These are phyloP conservation scores for Eremothecium cymbalariae DNA, from an alignment of 1,139 yeast genomes.

Conservation along the genomic window DNA sequence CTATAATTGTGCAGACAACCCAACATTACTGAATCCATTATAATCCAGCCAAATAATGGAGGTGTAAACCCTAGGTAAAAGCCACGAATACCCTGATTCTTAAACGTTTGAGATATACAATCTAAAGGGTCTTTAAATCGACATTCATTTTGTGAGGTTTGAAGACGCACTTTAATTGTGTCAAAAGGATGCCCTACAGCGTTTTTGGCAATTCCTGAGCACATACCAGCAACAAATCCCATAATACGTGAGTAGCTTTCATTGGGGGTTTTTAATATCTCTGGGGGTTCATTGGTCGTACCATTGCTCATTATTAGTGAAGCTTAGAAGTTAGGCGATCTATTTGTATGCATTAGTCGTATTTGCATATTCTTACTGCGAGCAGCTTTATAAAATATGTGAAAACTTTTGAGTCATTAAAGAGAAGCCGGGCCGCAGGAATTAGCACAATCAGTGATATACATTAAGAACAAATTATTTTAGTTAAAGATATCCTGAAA, in stretches of 20 bases:
- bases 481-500: too few relatives aligned
- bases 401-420: too few relatives aligned
- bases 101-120: conserved; percentile 63
- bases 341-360: too few relatives aligned
- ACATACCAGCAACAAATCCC: conserved; percentile 83
- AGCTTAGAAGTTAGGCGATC: too few relatives aligned
- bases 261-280: conserved; percentile 8
- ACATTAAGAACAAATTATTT: too few relatives aligned
- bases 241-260: conserved; percentile 31
- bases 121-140: conserved; percentile 76
- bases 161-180: conserved; percentile 79
- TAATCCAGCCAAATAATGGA: conserved; percentile 86
- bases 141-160: conserved; percentile 58
- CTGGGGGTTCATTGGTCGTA: too few relatives aligned
- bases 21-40: conserved; percentile 84
- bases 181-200: conserved; percentile 93
- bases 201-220: conserved; percentile 78
- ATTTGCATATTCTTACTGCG: too few relatives aligned
- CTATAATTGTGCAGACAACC: conserved; percentile 79
- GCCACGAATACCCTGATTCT: conserved; percentile 67
- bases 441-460: too few relatives aligned
- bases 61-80: conserved; percentile 88
- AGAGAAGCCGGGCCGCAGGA: too few relatives aligned
- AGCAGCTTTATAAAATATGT: too few relatives aligned
- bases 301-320: too few relatives aligned